Evolutionary conservation across 2,329 filamentous ascomycete genomes (phyloP), one percentile per base, ranked within the genome.

Genomic region (Triangularia verruculosa): DNA sequence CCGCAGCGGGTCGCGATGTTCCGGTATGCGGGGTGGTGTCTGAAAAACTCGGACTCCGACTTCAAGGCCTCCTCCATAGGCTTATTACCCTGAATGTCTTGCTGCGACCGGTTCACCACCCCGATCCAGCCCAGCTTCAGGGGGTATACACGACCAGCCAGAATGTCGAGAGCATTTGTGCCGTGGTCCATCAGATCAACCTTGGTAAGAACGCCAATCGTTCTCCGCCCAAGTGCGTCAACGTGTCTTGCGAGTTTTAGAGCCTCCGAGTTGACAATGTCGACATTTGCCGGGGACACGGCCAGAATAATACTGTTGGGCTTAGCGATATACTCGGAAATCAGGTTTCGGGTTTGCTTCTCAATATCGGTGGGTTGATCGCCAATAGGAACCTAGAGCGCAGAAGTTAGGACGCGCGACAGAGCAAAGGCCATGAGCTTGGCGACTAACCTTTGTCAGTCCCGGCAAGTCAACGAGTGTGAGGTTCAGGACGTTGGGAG

Each of bases 121-220:
- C 95, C 95, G 70, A 99, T 98, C 75, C 98, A 99, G 27, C 95
- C 95, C 67, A 99, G 86, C 78, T 98, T 99, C 71, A 99, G 77
- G 8, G 95, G 95, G 76, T 99, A 99, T 2, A 99, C 95, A 25
- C 95, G 89, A 3, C 95, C 95, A 6, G 94, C 96, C n/a, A 99
- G 84, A 70, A 99, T 99, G 73, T 99, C 95, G 70, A 99, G 83
- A 15, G 95, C 95, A 73, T 99, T 98, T 63, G 95, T 99, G 67
- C 95, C 95, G 74, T 99, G 94, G 74, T 99, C 95, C 95, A 99
- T 99, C 63, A 99, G 81, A 75, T 99, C 95, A 68, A 99, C 82
- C 80, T 99, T 99, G 65, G 95, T 98, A 65, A 99, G 83, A 63
- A 99, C 94, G 73, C 95, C 95, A 74, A 99, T 98, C 20, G 95